These are phyloP conservation scores for Austropuccinia psidii DNA, from an alignment of 1,284 basidiomycete genomes.

Conservation along the genomic window DNA sequence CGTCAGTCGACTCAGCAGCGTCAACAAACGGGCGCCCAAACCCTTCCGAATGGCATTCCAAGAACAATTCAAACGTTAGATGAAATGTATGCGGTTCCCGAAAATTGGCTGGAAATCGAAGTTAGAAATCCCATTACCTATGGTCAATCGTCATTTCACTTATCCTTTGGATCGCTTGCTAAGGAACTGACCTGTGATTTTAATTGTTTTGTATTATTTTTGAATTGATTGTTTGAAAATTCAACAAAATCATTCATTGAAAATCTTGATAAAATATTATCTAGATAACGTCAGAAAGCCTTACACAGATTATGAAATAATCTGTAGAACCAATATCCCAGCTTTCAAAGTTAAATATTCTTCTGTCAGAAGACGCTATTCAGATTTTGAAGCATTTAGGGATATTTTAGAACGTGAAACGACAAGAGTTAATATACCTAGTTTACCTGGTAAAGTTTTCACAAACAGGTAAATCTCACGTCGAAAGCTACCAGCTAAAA, in stretches of 20 bases:
- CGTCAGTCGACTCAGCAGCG: too few species aligned
- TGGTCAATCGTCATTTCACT: conserved; percentile 56
- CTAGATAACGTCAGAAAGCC: conserved; percentile 88
- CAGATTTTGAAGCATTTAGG: conserved; percentile 97
- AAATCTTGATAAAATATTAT: background rate
- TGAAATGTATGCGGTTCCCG: conserved; percentile 90
- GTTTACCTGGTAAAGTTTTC: conserved; percentile 77
- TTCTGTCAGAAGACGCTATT: conserved; percentile 86
- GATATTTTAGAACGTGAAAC: conserved; percentile 96
- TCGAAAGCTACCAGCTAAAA: too few species aligned
- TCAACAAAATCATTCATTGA: background rate
- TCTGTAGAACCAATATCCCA: conserved; percentile 98
- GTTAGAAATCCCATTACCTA: conserved; percentile 94
- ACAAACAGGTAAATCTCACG: conserved; percentile 45
- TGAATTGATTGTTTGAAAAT: too few species aligned
- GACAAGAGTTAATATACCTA: conserved; percentile 92
- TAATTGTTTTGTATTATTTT: too few species aligned
- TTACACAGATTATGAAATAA: conserved; percentile 99
- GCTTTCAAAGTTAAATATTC: conserved; percentile 96
- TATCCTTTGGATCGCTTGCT: too few species aligned
- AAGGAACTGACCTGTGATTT: background rate
- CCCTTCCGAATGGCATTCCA: background rate
- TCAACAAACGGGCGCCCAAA: too few species aligned
- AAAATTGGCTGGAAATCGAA: conserved; percentile 97
- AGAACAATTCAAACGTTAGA: conserved; percentile 53